phyloP scores from a whole-genome alignment of 768 basidiomycete genomes.

The Thelephora ganbajun region DNA sequence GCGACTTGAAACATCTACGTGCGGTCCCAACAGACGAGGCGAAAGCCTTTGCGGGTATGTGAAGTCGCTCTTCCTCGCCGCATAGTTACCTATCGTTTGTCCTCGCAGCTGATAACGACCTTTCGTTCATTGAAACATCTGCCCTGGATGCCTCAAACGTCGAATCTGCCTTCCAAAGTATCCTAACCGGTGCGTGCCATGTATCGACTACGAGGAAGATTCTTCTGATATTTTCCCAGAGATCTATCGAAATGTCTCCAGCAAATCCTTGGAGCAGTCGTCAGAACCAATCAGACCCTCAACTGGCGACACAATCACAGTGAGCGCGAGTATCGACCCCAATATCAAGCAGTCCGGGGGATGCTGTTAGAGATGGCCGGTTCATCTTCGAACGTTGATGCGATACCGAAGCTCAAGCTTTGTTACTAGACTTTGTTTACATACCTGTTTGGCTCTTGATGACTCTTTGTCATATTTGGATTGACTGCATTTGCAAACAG shows the following conservation, averaged over 20 bases:
- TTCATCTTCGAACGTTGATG: neutral
- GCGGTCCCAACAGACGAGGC: conserved; percentile 98
- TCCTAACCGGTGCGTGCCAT: conserved; percentile 61
- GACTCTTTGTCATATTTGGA: neutral
- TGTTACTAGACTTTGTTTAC: neutral
- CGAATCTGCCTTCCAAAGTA: conserved; percentile 94
- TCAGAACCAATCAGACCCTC: conserved; percentile 67
- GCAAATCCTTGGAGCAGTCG: conserved; percentile 84
- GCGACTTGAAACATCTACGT: conserved; percentile 93
- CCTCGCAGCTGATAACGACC: conserved; percentile 67
- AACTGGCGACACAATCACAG: conserved; percentile 72
- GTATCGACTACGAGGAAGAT: neutral
- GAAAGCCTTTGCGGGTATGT: conserved; percentile 75
- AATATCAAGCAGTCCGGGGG: conserved; percentile 40
- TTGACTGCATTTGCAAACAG: neutral
- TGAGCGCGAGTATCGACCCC: conserved; percentile 61
- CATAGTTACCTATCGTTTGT: neutral
- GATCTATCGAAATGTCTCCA: conserved; percentile 95
- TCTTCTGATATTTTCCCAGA: conserved; percentile 31
- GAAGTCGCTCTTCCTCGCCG: neutral
- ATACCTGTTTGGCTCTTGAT: neutral
- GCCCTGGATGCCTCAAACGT: conserved; percentile 99
- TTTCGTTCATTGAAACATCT: conserved; percentile 97
- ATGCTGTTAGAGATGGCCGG: conserved; percentile 37
- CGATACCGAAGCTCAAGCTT: neutral